Base-by-base conservation (phyloP, 1,139 yeast species). In the Geotrichum restrictum region DNA sequence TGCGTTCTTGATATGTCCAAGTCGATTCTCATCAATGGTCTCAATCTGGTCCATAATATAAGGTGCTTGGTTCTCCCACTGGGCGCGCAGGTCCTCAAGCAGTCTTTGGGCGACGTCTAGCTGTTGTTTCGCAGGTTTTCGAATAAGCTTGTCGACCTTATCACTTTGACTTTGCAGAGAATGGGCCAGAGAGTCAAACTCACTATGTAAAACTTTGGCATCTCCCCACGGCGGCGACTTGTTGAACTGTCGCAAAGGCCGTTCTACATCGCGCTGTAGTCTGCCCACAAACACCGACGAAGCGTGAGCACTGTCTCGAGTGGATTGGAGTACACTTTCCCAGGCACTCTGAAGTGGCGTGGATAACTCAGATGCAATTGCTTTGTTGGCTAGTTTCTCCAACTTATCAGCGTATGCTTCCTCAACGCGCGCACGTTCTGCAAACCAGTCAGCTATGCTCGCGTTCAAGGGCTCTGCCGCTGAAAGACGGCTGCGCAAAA, bases 61-160 rank as follows among this genome's bases (percentile, higher is more conserved):
- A 1, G 96, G 94, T 0, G 95, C 93, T 65, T 83, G 83, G 54
- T 79, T 74, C 58, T 82, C 84, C 95, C 96, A 88, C 47, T 68
- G 66, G 39, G 62, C 58, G 19, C 63, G 59, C 14, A 52, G 51
- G 41, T 64, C 62, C n/a, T 60, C 61, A 22, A 66, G 58, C n/a
- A 55, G 45, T 14, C 54, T 51, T 45, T 63, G 64, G 4, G 66
- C 64, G 18, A 16, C 13, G 13, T 37, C 41, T 13, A n/a, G 36
- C 51, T 44, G 44, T 59, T 61, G 32, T 52, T 27, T 31, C 52
- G 45, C 19, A 11, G 41, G 41, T 47, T 60, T 60, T 29, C 45
- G 40, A 45, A 51, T 52, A 40, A 54, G 47, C 6, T 37, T 37
- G 3, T 37, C 41, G 11, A 37, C 41, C 32, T 54, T 53, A 16